Evolutionary conservation across 768 basidiomycete genomes (phyloP), one percentile per base, ranked within the genome.

Genomic region (Cystofilobasidium capitatum): DNA sequence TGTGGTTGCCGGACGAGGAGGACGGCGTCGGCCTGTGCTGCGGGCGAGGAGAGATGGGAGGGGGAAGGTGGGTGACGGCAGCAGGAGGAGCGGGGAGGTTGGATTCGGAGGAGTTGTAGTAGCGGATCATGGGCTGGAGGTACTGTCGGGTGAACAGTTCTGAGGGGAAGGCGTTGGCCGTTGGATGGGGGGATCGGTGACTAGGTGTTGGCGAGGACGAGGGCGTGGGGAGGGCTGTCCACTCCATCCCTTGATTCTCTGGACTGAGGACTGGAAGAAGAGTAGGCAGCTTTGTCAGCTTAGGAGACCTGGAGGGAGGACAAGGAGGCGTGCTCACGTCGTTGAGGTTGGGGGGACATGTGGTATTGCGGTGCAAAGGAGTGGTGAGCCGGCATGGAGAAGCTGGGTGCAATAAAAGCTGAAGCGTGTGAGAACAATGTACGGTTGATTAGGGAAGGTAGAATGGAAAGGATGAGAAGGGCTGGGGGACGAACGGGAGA

Each of bases 1-100:
- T 77, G 71, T 74, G 33, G 58, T 59, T 58, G 31, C 17, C 7
- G 31, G 37, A 3, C 26, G 58, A 39, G 17, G 58, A 3, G 14
- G 4, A 7, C 5, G 36, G 3, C 13, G 58, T 6, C 17, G 26
- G 51, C 4, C 17, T n/a, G 26, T 31, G 51, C 26, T 55, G 51
- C 26, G 5, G 3, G 29, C 40, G 40, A 20, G 40, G 20, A 20
- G 20, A 10, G 10, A 20, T 10, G 10, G 40, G 40, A 10, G 40
- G 40, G 10, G 40, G 40, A 20, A 42, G 20, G 40, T 42, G 40
- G 10, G 40, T 42, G 40, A 10, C 10, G 40, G 10, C 10, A 10
- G 10, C 10, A 42, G 29, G 5, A n/a, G n/a, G n/a, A n/a, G n/a
- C n/a, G n/a, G n/a, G n/a, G n/a, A n/a, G n/a, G n/a, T n/a, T n/a